Evolutionary conservation across 805 yeast genomes (phyloP).

Genomic region (Starmerella scarabaei): DNA sequence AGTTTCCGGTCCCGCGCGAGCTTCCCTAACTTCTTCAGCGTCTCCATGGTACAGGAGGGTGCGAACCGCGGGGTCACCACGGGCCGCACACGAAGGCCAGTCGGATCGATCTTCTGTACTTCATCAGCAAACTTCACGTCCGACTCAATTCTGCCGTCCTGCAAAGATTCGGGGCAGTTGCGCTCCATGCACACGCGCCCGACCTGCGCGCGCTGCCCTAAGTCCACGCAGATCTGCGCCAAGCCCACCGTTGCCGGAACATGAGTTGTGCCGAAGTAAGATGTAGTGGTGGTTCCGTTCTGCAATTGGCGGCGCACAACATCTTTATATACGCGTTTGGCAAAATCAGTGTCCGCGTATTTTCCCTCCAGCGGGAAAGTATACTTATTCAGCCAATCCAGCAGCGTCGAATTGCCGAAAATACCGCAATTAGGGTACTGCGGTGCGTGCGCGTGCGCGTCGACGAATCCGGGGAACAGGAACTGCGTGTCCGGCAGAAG

Average conservation of each 20-base stretch:
- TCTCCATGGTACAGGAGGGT: slow-evolving; percentile 59
- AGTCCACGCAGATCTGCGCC: slow-evolving; percentile 51
- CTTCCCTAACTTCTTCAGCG: slow-evolving; percentile 51
- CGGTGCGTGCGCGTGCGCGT: slow-evolving; percentile 75
- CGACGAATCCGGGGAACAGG: slow-evolving; percentile 71
- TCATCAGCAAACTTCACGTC: slow-evolving; percentile 48
- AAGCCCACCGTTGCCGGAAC: slow-evolving; percentile 58
- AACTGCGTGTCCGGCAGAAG: slow-evolving; percentile 30
- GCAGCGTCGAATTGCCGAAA: slow-evolving; percentile 68
- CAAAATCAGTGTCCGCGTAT: slow-evolving; percentile 41
- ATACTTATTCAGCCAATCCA: slow-evolving; percentile 79
- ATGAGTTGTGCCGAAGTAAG: slow-evolving; percentile 85
- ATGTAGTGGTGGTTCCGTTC: slow-evolving; percentile 83
- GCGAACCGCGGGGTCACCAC: slow-evolving; percentile 90
- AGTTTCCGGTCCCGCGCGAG: slow-evolving; percentile 36
- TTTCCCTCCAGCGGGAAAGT: slow-evolving; percentile 83
- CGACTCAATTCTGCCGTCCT: slow-evolving; percentile 39
- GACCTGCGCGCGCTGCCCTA: slow-evolving; percentile 78
- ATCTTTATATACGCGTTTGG: slow-evolving; percentile 48
- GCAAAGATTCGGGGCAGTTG: slow-evolving; percentile 57
- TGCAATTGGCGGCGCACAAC: slow-evolving; percentile 57
- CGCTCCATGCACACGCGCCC: slow-evolving; percentile 93
- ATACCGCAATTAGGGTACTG: slow-evolving; percentile 74
- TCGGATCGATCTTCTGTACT: slow-evolving; percentile 42
- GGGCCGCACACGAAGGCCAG: slow-evolving; percentile 45